Evolutionary conservation across 1,139 yeast species (phyloP).

Genomic region (Yamadazyma songkhlaensis): DNA sequence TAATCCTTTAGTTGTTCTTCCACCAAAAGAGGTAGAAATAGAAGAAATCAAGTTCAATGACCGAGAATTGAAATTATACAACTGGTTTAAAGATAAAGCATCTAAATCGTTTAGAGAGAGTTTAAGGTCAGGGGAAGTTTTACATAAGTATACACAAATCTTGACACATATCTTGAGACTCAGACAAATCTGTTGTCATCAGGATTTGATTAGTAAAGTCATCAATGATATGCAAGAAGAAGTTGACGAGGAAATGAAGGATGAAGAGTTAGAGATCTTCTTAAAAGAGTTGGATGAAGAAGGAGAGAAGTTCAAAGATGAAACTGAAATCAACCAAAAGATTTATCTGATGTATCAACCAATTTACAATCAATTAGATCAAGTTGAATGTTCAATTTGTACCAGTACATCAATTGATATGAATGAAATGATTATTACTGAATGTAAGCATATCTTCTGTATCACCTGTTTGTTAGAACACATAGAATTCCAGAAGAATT

Average conservation of each 20-base stretch:
- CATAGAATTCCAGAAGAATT: conserved; percentile 42
- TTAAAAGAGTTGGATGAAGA: conserved; percentile 17
- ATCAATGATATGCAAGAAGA: conserved; percentile 41
- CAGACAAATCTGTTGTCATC: conserved; percentile 88
- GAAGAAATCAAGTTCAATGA: conserved; percentile 67
- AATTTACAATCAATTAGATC: conserved; percentile 16
- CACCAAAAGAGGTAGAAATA: conserved; percentile 69
- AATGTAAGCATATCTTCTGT: conserved; percentile 83
- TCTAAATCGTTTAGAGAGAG: conserved; percentile 64
- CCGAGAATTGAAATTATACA: conserved; percentile 64
- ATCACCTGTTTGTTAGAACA: conserved; percentile 72
- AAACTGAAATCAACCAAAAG: conserved; percentile 26
- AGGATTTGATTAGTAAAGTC: conserved; percentile 51
- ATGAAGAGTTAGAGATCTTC: conserved; percentile 14
- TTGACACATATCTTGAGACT: conserved; percentile 79
- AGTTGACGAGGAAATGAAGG: conserved; percentile 19
- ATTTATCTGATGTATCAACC: conserved; percentile 24
- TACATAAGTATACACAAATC: conserved; percentile 74
- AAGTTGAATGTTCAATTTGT: conserved; percentile 82
- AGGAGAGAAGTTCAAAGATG: conserved; percentile 34
- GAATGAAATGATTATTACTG: conserved; percentile 62
- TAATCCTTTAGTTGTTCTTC: conserved; percentile 69
- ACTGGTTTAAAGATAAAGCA: conserved; percentile 69
- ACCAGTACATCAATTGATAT: conserved; percentile 59
- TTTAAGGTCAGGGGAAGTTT: conserved; percentile 63